These are phyloP conservation scores for Skeletonema menzelii DNA, from an alignment of 108 stramenopile species.

Conservation along the genomic window DNA sequence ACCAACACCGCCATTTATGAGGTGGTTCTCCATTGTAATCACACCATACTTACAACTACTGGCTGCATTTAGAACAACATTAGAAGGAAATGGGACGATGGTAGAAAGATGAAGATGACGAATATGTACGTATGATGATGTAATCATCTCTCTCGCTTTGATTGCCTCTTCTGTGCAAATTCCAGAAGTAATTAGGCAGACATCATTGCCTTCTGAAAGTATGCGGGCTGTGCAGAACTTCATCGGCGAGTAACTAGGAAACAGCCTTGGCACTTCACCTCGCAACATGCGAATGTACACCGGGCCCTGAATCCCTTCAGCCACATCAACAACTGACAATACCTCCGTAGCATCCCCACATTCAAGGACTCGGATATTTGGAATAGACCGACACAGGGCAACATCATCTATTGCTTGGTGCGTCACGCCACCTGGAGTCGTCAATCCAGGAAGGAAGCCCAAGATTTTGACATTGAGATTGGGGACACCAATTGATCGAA, in stretches of 20 bases:
- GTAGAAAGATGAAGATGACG: constrained; percentile 20
- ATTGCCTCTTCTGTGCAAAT: constrained; percentile 33
- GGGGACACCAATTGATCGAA: constrained; percentile 27
- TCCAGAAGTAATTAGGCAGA: constrained; percentile 12
- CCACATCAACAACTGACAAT: constrained; percentile 27
- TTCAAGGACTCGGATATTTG: constrained; percentile 26
- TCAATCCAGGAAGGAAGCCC: constrained; percentile 27
- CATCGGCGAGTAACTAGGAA: constrained; percentile 20
- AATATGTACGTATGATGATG: constrained; percentile 13
- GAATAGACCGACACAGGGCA: constrained; percentile 16
- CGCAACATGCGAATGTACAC: constrained; percentile 29
- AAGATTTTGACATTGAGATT: constrained; percentile 21
- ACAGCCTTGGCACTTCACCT: constrained; percentile 23
- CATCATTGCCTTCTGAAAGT: constrained; percentile 19
- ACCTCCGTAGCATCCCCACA: constrained; percentile 29
- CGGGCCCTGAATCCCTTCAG: constrained; percentile 15
- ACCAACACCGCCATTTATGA: constrained; percentile 18
- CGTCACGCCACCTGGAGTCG: constrained; percentile 29
- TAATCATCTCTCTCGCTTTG: constrained; percentile 4
- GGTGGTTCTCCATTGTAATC: constrained; percentile 26
- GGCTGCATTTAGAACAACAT: neutral
- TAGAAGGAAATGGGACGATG: constrained; percentile 14
- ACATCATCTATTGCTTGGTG: constrained; percentile 38
- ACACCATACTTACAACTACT: constrained; percentile 16
- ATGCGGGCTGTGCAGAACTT: constrained; percentile 9